Base-by-base conservation (phyloP, 495 filamentous ascomycete species). In the Trypethelium eluteriae region DNA sequence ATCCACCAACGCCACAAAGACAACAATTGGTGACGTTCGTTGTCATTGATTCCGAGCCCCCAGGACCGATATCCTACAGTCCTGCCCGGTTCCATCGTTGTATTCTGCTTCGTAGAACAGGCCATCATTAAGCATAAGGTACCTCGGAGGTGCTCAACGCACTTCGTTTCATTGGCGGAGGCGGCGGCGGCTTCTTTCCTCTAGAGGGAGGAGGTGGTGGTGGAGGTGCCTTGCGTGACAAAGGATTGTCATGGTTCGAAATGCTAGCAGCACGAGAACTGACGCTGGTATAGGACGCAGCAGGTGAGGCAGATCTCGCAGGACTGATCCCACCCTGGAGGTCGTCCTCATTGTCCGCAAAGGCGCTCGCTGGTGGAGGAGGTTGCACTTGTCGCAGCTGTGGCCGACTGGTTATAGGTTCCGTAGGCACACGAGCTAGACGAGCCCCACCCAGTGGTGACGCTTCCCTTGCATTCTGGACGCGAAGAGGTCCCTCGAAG, bases 151-250 rank as follows among this genome's bases (percentile, higher is more conserved):
- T 73, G 63, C 71, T 73, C 32, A 73, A 49, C 3, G 71, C 70
- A 67, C 67, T 69, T 38, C 73, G 65, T 69, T 78, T 78, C 70
- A 76, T 66, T 50, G 76, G 76, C 49, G 78, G 74, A 62, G 76
- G 72, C 50, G 89, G 90, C 62, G 89, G 89, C 79, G 90, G 84
- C 78, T 90, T 95, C 84, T 89, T 93, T 12, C 85, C 78, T 69
- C 89, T 80, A 66, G 86, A 88, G n/a, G 91, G 91, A 12, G 91
- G 91, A 34, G 90, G 91, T 44, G 90, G 91, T 6, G 90, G 91
- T 44, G 90, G 88, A 9, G 83, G 85, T 76, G 91, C 92, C 79
- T 89, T 89, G 72, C 63, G 25, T 76, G 70, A 68, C 76, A 68
- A 64, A 59, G 71, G 67, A 39, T 64, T 66, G 68, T 81, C 81